phyloP scores from a whole-genome alignment of 106 monocot genomes.

The Triglochin maritima region DNA sequence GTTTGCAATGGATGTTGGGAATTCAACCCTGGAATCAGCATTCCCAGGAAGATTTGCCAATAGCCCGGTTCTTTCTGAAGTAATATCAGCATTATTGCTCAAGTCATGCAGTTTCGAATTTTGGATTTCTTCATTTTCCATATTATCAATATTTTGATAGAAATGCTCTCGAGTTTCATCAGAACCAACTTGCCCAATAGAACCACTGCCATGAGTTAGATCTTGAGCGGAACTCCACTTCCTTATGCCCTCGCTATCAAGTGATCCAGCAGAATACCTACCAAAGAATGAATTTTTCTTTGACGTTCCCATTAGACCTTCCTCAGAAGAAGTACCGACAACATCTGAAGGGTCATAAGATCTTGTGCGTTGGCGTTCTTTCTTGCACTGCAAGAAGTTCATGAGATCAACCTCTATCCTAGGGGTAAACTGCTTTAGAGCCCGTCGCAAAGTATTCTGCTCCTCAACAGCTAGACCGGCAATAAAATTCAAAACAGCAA shows the following conservation, averaged over 20 bases:
- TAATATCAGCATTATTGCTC: conserved; percentile 11
- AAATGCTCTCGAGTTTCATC: conserved; percentile 32
- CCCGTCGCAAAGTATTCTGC: conserved; percentile 74
- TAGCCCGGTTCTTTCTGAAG: conserved; percentile 17
- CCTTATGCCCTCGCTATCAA: conserved; percentile 58
- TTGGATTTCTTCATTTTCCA: conserved; percentile 21
- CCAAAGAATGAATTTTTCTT: conserved; percentile 62
- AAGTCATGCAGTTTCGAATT: conserved; percentile 25
- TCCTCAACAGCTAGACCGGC: conserved; percentile 76
- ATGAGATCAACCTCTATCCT: conserved; percentile 96
- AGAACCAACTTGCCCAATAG: conserved; percentile 26
- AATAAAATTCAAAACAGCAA: conserved; percentile 88
- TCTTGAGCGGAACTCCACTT: conserved; percentile 72
- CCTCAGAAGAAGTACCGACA: conserved; percentile 80
- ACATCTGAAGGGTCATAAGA: conserved; percentile 81
- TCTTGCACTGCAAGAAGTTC: conserved; percentile 92
- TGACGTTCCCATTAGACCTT: conserved; percentile 52
- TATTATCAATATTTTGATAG: conserved; percentile 28
- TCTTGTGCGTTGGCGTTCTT: conserved; percentile 80
- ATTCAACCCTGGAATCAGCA: conserved; percentile 26
- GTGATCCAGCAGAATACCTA: conserved; percentile 57
- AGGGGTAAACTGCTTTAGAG: conserved; percentile 93
- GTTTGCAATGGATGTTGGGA: conserved; percentile 37
- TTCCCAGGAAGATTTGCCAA: conserved; percentile 31
- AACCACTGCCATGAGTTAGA: conserved; percentile 22